These are phyloP conservation scores for Trichosporon ovoides DNA, from an alignment of 1,284 basidiomycete species.

Conservation along the genomic window DNA sequence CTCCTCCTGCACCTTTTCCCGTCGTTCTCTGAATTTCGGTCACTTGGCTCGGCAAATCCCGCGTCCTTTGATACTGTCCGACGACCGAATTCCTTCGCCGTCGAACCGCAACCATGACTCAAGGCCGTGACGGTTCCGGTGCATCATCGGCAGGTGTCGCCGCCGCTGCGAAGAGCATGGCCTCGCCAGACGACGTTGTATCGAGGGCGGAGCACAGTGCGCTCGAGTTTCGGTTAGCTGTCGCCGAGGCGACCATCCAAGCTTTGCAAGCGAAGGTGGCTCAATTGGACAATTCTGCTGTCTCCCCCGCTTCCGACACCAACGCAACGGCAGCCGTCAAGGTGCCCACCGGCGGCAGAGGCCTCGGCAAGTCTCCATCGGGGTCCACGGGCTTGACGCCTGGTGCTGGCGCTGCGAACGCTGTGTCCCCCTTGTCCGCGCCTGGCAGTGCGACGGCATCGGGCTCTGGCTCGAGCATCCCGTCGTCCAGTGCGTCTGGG, in stretches of 20 bases:
- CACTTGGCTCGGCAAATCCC: too few species aligned
- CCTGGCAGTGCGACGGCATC: background rate
- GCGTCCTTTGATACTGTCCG: background rate
- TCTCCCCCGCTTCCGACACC: background rate
- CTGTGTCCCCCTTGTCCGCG: background rate
- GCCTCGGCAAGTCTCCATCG: background rate
- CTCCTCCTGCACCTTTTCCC: background rate
- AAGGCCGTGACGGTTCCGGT: background rate
- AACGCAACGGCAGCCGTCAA: background rate
- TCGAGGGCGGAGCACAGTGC: conserved; percentile 24
- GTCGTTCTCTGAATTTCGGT: too few species aligned
- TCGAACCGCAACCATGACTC: background rate
- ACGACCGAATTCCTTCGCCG: background rate
- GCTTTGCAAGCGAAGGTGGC: conserved; percentile 38
- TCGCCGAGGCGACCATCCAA: conserved; percentile 34
- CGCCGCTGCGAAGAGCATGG: background rate
- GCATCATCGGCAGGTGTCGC: background rate
- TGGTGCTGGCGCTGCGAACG: background rate
- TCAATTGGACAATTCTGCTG: conserved; percentile 16
- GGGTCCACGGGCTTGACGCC: background rate
- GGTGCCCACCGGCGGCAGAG: background rate
- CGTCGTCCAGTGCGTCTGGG: conserved; percentile 1
- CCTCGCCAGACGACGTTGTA: background rate
- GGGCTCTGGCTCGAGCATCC: background rate
- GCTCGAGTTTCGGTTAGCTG: conserved; percentile 30